These are phyloP conservation scores for Leonotis leonurus DNA, from an alignment of 257 asterid genomes.

Conservation along the genomic window DNA sequence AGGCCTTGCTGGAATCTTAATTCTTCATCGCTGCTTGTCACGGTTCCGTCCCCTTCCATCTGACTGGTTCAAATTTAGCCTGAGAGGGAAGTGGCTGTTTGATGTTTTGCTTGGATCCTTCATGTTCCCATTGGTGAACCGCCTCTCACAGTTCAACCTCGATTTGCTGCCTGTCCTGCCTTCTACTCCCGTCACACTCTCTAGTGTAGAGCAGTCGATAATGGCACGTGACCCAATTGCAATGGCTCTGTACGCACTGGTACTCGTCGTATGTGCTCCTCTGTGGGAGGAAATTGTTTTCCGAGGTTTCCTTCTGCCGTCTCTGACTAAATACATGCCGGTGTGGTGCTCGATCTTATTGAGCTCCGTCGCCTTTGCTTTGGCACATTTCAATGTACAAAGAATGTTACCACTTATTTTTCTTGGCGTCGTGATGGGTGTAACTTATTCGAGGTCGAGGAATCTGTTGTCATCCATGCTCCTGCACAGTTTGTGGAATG, in stretches of 20 bases:
- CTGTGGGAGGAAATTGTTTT: conserved; percentile 94
- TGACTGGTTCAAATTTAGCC: conserved; percentile 87
- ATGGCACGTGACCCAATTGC: conserved; percentile 89
- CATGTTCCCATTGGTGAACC: conserved; percentile 87
- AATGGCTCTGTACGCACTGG: conserved; percentile 74
- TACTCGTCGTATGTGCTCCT: conserved; percentile 90
- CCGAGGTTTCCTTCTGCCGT: conserved; percentile 88
- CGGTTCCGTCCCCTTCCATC: conserved; percentile 72
- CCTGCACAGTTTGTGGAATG: conserved; percentile 92
- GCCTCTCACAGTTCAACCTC: conserved; percentile 76
- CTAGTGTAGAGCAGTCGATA: conserved; percentile 85
- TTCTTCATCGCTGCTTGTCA: conserved; percentile 68
- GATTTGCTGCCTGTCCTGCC: conserved; percentile 69
- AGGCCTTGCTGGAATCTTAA: conserved; percentile 87
- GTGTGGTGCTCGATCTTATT: conserved; percentile 81
- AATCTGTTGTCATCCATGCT: conserved; percentile 79
- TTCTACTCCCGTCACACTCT: conserved; percentile 69
- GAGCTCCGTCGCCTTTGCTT: conserved; percentile 82
- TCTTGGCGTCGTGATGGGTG: conserved; percentile 96
- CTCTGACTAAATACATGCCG: conserved; percentile 91
- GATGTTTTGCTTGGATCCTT: conserved; percentile 77
- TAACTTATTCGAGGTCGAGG: conserved; percentile 77
- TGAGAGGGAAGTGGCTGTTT: conserved; percentile 64
- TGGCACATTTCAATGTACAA: conserved; percentile 93
- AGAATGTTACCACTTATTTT: conserved; percentile 83